Evolutionary conservation across 192 early-diverging fungal species (phyloP).

Genomic region (Physocladia obscura): DNA sequence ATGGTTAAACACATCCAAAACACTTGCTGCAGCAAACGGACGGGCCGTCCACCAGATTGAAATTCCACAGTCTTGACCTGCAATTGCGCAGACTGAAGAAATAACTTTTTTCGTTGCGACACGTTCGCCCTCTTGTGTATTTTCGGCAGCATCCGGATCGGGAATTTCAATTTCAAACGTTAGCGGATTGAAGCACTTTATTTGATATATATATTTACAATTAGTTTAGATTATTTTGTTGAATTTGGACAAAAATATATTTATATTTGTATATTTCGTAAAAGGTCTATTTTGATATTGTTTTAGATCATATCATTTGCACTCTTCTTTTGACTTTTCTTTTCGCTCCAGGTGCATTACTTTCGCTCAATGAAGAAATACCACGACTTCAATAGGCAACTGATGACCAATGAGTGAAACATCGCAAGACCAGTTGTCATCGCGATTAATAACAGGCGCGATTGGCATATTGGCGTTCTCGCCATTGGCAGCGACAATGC

Average conservation of each 20-base stretch:
- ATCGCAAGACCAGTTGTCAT: slow-evolving; percentile 70
- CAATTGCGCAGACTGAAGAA: slow-evolving; percentile 75
- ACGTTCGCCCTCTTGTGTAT: slow-evolving; percentile 15
- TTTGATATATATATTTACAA: background rate
- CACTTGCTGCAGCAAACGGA: slow-evolving; percentile 67
- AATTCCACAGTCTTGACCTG: slow-evolving; percentile 85
- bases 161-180: slow-evolving; percentile 58
- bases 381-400: slow-evolving; percentile 78
- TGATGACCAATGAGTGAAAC: slow-evolving; percentile 86
- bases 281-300: too few species aligned
- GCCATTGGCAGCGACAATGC: slow-evolving; percentile 86
- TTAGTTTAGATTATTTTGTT: background rate
- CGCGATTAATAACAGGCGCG: slow-evolving; percentile 76
- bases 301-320: too few species aligned
- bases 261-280: too few species aligned
- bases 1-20: slow-evolving; percentile 74
- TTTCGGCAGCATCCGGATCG: slow-evolving; percentile 24
- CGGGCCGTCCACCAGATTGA: slow-evolving; percentile 85
- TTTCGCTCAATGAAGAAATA: slow-evolving; percentile 5
- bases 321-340: too few species aligned
- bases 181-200: slow-evolving; percentile 72
- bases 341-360: too few species aligned
- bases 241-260: too few species aligned
- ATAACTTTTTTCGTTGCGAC: slow-evolving; percentile 33
- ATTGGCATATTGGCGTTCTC: slow-evolving; percentile 76